phyloP scores from a whole-genome alignment of 495 filamentous ascomycete species.

The Umbilicaria muhlenbergii region DNA sequence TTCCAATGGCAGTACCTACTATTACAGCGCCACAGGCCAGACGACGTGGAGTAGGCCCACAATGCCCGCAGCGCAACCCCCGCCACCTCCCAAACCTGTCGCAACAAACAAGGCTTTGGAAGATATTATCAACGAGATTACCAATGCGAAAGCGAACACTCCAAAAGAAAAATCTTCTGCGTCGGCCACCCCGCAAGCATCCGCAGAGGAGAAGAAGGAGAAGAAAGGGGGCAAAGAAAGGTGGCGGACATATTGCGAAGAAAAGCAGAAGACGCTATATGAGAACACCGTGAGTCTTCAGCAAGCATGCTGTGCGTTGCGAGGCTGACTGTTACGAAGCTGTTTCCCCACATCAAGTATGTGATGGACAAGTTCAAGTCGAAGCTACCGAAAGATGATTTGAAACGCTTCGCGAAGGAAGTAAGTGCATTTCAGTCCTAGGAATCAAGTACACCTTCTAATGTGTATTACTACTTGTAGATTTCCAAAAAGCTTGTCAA shows the following conservation, averaged over 20 bases:
- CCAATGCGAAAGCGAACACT: conserved; percentile 49
- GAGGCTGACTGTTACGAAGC: conserved; percentile 25
- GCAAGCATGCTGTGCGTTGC: background rate
- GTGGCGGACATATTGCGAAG: conserved; percentile 62
- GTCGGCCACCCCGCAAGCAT: conserved; percentile 31
- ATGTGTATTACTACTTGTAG: conserved; percentile 16
- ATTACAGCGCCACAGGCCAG: conserved; percentile 56
- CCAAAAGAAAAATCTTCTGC: conserved; percentile 43
- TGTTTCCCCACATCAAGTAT: conserved; percentile 69
- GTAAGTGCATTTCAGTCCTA: conserved; percentile 23
- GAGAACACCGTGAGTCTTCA: conserved; percentile 61
- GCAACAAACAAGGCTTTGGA: conserved; percentile 55
- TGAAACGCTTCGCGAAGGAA: conserved; percentile 80
- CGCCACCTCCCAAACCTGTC: conserved; percentile 44
- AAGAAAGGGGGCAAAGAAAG: conserved; percentile 53
- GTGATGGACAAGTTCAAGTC: conserved; percentile 73
- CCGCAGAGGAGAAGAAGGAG: conserved; percentile 36
- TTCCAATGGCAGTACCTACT: conserved; percentile 56
- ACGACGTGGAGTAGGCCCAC: conserved; percentile 72
- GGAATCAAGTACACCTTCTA: background rate
- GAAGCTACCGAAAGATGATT: conserved; percentile 70
- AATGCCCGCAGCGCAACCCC: conserved; percentile 43
- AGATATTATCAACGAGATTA: conserved; percentile 74
- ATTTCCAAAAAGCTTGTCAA: conserved; percentile 71
- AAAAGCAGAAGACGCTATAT: conserved; percentile 86